Conservation (phyloP, 805 yeast genomes). For the Candida mattraensis region DNA sequence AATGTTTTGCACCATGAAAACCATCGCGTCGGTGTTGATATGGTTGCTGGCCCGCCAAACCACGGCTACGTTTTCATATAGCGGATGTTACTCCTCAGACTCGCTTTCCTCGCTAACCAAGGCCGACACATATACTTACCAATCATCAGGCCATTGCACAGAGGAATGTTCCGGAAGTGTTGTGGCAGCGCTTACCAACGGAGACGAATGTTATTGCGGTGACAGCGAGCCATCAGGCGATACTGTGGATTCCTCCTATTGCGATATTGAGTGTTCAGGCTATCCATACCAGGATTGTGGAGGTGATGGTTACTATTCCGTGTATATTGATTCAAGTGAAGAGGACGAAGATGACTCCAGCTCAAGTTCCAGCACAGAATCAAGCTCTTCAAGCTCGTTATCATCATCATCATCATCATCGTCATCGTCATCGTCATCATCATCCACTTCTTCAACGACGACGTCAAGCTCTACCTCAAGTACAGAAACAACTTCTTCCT, state of each 20-base stretch:
- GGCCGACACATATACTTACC: slow-evolving; percentile 53
- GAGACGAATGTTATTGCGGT: slow-evolving; percentile 69
- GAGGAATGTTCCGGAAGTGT: slow-evolving; percentile 47
- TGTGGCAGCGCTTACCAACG: slow-evolving; percentile 51
- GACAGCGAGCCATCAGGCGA: slow-evolving; percentile 36
- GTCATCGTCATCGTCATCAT: slow-evolving; percentile 15
- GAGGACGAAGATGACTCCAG: slow-evolving; percentile 13
- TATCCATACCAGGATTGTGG: slow-evolving; percentile 69
- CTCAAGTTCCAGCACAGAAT: slow-evolving; percentile 21
- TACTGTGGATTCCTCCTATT: slow-evolving; percentile 33
- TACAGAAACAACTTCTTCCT: slow-evolving; percentile 7
- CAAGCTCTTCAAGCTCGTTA: slow-evolving; percentile 19
- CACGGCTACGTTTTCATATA: slow-evolving; percentile 21
- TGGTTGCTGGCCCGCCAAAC: slow-evolving; percentile 2
- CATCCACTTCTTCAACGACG: slow-evolving; percentile 13
- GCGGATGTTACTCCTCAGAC: slow-evolving; percentile 31
- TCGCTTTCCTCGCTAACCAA: slow-evolving; percentile 33
- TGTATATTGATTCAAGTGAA: slow-evolving; percentile 37
- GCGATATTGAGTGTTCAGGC: slow-evolving; percentile 56
- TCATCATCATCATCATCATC: slow-evolving; percentile 16
- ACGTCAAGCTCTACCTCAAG: slow-evolving; percentile 11
- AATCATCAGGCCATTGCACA: slow-evolving; percentile 63
- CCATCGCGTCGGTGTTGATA: not conserved
- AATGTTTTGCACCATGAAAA: too few species aligned
- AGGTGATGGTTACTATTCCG: slow-evolving; percentile 45